Percentiles rank a stretch among this genome's conserved stretches.
These are phyloP conservation scores for Coniella vitis DNA, from an alignment of 2,329 filamentous ascomycete species.

Conservation along the genomic window DNA sequence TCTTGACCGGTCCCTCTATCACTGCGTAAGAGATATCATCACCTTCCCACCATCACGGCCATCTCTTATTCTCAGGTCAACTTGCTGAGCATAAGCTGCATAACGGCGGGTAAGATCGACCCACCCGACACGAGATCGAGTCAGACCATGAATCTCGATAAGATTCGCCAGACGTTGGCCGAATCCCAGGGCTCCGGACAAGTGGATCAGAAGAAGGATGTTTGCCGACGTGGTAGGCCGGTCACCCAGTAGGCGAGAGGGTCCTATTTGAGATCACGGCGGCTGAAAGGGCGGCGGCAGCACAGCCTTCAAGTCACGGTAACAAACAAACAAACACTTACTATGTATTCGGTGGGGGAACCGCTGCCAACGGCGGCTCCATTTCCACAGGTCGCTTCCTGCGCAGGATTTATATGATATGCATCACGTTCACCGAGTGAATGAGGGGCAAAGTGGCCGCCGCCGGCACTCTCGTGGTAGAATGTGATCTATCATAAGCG, in stretches of 20 bases:
- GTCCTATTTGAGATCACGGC: too few species aligned
- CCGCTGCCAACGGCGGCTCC: too few species aligned
- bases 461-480: conserved; percentile 8
- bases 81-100: not conserved
- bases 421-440: conserved; percentile 4
- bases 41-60: not conserved
- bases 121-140: conserved; percentile 12
- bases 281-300: too few species aligned
- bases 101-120: conserved; percentile 10
- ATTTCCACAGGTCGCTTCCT: too few species aligned
- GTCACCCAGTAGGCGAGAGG: too few species aligned
- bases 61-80: not conserved
- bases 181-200: not conserved
- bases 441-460: not conserved
- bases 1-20: too few species aligned
- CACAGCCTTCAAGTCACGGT: too few species aligned
- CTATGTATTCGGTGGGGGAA: too few species aligned
- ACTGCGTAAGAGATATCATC: not conserved
- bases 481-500: conserved; percentile 13
- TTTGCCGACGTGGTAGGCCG: not conserved
- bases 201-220: not conserved
- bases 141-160: conserved; percentile 14
- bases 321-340: too few species aligned
- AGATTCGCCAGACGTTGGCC: conserved; percentile 6
- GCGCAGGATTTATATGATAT: not conserved